These are phyloP conservation scores for Aspergillus hiratsukae DNA, from an alignment of 2,329 filamentous ascomycete species.

Conservation along the genomic window DNA sequence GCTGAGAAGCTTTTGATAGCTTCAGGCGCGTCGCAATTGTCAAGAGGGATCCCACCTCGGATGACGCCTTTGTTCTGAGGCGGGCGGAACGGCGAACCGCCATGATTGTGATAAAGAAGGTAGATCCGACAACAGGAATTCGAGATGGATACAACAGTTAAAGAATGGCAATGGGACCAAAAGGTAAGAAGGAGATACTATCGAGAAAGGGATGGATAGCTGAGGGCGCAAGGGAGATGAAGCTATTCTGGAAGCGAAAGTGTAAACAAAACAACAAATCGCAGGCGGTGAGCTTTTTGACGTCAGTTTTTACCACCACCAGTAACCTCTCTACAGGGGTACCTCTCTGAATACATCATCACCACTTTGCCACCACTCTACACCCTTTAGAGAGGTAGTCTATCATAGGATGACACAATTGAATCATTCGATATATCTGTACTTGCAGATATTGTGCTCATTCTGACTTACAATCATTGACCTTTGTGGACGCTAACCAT, in stretches of 20 bases:
- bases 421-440: neutral
- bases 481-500: neutral
- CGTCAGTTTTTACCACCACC: neutral
- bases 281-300: constrained; percentile 5
- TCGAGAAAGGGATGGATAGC: neutral
- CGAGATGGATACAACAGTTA: neutral
- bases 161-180: neutral
- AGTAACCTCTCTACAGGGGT: no score
- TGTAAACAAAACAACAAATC: neutral
- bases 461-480: neutral
- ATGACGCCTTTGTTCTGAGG: constrained; percentile 28
- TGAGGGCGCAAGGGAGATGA: neutral
- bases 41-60: constrained; percentile 27
- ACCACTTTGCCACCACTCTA: neutral
- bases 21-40: constrained; percentile 5
- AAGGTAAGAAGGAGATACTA: neutral
- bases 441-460: neutral
- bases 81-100: constrained; percentile 40
- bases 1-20: constrained; percentile 7
- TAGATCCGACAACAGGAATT: constrained; percentile 1
- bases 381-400: no score
- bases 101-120: constrained; percentile 19
- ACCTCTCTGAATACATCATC: no score
- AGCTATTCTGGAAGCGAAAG: neutral
- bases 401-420: neutral